Evolutionary conservation across 2,329 filamentous ascomycete species (phyloP).

Genomic region (Xenosphaeropsis pyriputrescens): DNA sequence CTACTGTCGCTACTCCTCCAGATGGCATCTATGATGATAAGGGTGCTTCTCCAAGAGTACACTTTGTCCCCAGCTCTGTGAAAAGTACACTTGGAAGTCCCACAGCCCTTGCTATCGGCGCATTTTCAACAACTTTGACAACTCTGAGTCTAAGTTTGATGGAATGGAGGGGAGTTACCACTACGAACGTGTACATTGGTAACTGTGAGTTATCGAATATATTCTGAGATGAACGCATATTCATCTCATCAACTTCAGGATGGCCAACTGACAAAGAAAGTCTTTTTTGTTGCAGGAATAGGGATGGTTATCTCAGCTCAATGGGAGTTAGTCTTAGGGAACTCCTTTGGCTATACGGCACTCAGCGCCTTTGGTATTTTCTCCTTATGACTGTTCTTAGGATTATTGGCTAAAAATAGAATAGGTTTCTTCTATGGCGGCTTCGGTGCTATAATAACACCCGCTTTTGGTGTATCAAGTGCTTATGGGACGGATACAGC

Average conservation of each 20-base stretch:
- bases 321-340: constrained; percentile 37
- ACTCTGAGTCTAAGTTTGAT: constrained; percentile 37
- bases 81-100: constrained; percentile 12
- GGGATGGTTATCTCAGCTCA: constrained; percentile 38
- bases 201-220: constrained; percentile 23
- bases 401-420: background rate
- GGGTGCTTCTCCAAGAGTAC: constrained; percentile 1
- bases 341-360: constrained; percentile 36
- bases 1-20: background rate
- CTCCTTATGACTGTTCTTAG: too few species aligned
- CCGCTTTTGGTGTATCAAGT: constrained; percentile 26
- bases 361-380: constrained; percentile 33
- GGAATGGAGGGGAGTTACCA: constrained; percentile 35
- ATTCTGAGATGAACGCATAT: background rate
- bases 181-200: constrained; percentile 34
- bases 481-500: constrained; percentile 26
- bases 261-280: background rate
- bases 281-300: constrained; percentile 21
- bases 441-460: constrained; percentile 31
- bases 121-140: constrained; percentile 37
- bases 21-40: background rate
- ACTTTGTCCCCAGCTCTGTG: constrained; percentile 6
- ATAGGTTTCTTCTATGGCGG: constrained; percentile 31
- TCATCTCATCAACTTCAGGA: background rate
- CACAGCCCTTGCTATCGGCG: constrained; percentile 33